These are phyloP conservation scores for Fraxinus excelsior DNA, from an alignment of 257 asterid genomes.

Conservation along the genomic window DNA sequence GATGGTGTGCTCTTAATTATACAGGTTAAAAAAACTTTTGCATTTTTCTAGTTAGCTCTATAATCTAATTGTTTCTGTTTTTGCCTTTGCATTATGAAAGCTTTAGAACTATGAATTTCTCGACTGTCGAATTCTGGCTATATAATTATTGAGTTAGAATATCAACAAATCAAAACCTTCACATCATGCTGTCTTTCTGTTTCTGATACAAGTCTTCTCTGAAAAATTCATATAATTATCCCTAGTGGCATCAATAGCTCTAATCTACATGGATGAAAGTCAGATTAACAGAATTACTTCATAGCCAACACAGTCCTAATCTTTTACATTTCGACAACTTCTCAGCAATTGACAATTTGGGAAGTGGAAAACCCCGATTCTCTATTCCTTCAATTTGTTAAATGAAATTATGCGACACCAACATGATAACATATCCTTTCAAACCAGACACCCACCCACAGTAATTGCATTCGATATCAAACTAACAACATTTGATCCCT, in stretches of 20 bases:
- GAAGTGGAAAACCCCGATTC: no score
- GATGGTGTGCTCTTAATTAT: conserved; percentile 96
- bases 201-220: background rate
- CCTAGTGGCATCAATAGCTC: background rate
- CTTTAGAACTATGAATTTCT: background rate
- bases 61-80: background rate
- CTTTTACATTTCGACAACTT: background rate
- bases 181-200: background rate
- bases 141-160: background rate
- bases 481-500: no score
- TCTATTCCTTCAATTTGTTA: no score
- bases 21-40: conserved; percentile 63
- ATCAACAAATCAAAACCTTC: background rate
- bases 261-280: background rate
- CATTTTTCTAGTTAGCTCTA: background rate
- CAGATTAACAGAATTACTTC: background rate
- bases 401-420: no score
- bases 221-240: background rate
- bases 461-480: no score
- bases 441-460: no score
- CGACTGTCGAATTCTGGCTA: background rate
- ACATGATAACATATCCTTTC: no score
- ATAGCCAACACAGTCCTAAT: background rate
- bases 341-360: no score
- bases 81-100: background rate